A percentile compares a stretch with the other conserved stretches of the same genome.
These are phyloP conservation scores for Chenopodium formosanum DNA, from an alignment of 148 eudicot species.

Conservation along the genomic window DNA sequence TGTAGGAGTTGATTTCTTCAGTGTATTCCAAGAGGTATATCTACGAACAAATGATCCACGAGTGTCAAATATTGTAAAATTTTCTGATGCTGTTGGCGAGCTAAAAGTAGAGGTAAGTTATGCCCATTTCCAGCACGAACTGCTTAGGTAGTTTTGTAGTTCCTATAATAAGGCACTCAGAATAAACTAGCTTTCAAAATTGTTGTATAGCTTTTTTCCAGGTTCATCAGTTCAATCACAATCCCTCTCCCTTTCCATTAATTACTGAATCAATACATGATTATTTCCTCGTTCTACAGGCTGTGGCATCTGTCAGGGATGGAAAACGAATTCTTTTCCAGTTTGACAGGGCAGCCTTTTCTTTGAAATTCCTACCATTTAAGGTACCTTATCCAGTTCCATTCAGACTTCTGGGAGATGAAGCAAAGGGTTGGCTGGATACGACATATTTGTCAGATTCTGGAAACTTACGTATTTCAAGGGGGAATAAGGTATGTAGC, in stretches of 20 bases:
- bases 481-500: constrained; percentile 84
- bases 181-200: too few species aligned
- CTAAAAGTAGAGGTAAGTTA: constrained; percentile 89
- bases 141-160: not conserved
- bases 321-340: constrained; percentile 82
- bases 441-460: constrained; percentile 92
- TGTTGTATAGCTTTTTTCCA: too few species aligned
- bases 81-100: constrained; percentile 88
- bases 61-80: constrained; percentile 90
- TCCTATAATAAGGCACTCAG: too few species aligned
- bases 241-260: not conserved
- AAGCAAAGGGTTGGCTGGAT: constrained; percentile 98
- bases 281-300: constrained; percentile 40
- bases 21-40: constrained; percentile 88
- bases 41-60: constrained; percentile 76
- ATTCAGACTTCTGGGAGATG: constrained; percentile 91
- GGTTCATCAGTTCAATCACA: not conserved
- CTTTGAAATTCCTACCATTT: constrained; percentile 82
- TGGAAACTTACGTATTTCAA: constrained; percentile 89
- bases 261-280: not conserved
- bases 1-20: constrained; percentile 90
- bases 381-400: constrained; percentile 99
- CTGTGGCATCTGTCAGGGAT: constrained; percentile 75
- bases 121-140: not conserved
- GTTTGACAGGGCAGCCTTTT: constrained; percentile 96